These are phyloP conservation scores for Adansonia digitata DNA, from an alignment of 345 rosid genomes.

Conservation along the genomic window DNA sequence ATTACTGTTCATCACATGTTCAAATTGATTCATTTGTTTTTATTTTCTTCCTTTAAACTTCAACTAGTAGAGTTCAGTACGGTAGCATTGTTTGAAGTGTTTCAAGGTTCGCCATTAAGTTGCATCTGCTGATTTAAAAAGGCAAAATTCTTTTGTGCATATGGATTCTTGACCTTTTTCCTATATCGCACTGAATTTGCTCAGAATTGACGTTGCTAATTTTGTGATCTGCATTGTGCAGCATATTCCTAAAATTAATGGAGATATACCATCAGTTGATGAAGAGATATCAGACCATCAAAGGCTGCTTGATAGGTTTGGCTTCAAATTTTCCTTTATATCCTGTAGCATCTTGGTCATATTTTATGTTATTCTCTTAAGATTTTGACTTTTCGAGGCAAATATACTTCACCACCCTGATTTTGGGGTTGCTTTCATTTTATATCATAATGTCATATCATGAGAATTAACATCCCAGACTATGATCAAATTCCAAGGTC, in stretches of 20 bases:
- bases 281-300: slow-evolving; percentile 62
- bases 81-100: background rate
- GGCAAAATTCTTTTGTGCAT: background rate
- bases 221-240: slow-evolving; percentile 19
- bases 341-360: background rate
- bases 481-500: background rate
- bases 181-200: background rate
- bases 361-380: background rate
- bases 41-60: background rate
- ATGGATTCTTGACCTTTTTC: background rate
- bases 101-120: background rate
- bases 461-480: background rate
- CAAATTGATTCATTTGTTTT: background rate
- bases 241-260: slow-evolving; percentile 64
- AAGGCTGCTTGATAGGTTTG: slow-evolving; percentile 54
- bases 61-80: background rate
- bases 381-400: background rate
- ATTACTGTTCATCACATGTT: background rate
- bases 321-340: background rate
- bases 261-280: slow-evolving; percentile 52
- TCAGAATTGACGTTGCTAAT: background rate
- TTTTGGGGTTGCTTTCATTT: background rate
- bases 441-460: background rate
- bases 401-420: background rate
- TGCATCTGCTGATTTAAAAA: background rate